These are phyloP conservation scores for Brassica carinata DNA, from an alignment of 345 rosid species.

Conservation along the genomic window DNA sequence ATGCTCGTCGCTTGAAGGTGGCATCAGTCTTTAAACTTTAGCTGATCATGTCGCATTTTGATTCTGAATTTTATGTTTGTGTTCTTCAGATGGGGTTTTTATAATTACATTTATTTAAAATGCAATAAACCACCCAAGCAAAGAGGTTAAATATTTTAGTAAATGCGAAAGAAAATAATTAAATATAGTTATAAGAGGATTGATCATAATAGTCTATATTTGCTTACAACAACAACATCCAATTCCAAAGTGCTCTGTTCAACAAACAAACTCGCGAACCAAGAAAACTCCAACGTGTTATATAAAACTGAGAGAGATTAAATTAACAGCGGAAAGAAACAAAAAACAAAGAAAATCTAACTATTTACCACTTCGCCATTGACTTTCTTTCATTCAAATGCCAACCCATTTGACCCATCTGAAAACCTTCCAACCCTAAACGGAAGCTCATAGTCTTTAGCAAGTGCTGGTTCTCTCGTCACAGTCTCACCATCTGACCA, in stretches of 20 bases:
- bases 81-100: not conserved
- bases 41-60: too few relatives aligned
- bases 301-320: conserved; percentile 21
- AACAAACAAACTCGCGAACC: conserved; percentile 33
- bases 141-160: not conserved
- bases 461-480: conserved; percentile 81
- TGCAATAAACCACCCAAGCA: not conserved
- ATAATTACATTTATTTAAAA: too few relatives aligned
- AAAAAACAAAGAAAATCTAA: conserved; percentile 6
- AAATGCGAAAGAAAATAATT: not conserved
- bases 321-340: conserved; percentile 5
- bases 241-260: conserved; percentile 15
- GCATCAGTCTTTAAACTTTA: too few relatives aligned
- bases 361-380: conserved; percentile 45
- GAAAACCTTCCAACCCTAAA: conserved; percentile 81
- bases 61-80: too few relatives aligned
- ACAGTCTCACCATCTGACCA: conserved; percentile 92
- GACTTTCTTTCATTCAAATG: conserved; percentile 45
- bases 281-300: conserved; percentile 30
- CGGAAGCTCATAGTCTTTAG: conserved; percentile 88
- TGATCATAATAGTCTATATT: conserved; percentile 26
- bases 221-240: conserved; percentile 37
- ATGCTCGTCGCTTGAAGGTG: too few relatives aligned
- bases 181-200: conserved; percentile 23
- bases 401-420: conserved; percentile 99